Evolutionary conservation across 2,329 filamentous ascomycete genomes (phyloP), one percentile per base, ranked within the genome.

Genomic region (Neofusicoccum parvum): DNA sequence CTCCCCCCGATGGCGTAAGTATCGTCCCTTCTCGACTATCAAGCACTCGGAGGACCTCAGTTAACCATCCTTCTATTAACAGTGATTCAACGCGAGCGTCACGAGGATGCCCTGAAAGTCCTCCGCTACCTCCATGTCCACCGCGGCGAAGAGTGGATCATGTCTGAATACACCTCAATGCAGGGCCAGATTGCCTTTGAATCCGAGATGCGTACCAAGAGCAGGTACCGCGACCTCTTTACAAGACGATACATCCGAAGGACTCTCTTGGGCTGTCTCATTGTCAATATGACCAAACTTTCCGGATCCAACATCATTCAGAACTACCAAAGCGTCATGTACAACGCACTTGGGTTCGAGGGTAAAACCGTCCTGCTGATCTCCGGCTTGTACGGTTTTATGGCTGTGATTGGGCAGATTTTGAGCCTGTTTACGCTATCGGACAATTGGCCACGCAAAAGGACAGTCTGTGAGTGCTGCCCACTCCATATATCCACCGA

Each of bases 281-380:
- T 78, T 41, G 66, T 79, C 60, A 67, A 70, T 65, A 76, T 78
- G 71, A 72, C 72, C 17, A 72, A 77, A 59, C 71, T 79, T 34
- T 74, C 71, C 49, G 76, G 77, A 9, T 76, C 76, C 0, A 69
- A 72, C 1, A 75, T 77, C 43, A 78, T 79, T 27, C 76, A 78
- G 58, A 77, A 79, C 62, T 79, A 76, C 65, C 77, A 80, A 64
- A 74, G 69, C 56, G 74, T 74, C 20, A 74, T 79, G 48, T 79
- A 79, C 63, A 70, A 70, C 3, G 68, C 70, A 3, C 69, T 78
- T 7, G 78, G 77, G 4, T 78, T 74, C 51, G 71, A 69, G 2
- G 75, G 75, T 2, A 71, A 71, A 15, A 73, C 71, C 2, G 71
- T 71, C 0, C 64, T 79, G 3, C 69, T 79, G 11, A 78, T 79